Evolutionary conservation across 208 protist genomes (phyloP).

Genomic region (Porcisia deanei): DNA sequence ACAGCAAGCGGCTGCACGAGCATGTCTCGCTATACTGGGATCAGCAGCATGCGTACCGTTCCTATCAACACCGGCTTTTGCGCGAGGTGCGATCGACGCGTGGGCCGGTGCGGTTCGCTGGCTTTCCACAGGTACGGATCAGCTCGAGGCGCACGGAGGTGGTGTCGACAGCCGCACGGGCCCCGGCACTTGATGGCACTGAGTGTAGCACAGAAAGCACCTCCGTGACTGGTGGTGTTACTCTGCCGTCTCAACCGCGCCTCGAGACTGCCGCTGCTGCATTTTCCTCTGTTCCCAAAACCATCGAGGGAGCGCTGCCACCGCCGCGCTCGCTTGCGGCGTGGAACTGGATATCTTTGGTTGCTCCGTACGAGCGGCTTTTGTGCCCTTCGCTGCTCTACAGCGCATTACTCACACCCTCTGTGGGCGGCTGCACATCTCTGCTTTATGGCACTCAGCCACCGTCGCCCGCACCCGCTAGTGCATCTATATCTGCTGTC

Average conservation of each 20-base stretch:
- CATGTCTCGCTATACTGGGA: slow-evolving; percentile 50
- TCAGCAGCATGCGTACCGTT: slow-evolving; percentile 24
- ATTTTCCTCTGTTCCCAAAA: background rate
- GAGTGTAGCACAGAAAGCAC: background rate
- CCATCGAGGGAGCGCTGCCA: background rate
- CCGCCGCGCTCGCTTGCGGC: slow-evolving; percentile 26
- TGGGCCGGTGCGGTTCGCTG: slow-evolving; percentile 41
- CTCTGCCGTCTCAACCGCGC: background rate
- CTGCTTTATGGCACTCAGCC: slow-evolving; percentile 20
- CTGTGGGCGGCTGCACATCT: slow-evolving; percentile 11
- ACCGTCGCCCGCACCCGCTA: background rate
- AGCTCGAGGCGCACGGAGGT: background rate
- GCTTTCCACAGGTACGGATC: slow-evolving; percentile 40
- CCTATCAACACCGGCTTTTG: slow-evolving; percentile 33
- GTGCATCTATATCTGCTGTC: background rate
- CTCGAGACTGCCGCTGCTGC: background rate
- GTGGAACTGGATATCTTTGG: slow-evolving; percentile 33
- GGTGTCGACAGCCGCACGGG: background rate
- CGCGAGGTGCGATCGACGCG: slow-evolving; percentile 47
- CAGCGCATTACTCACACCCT: slow-evolving; percentile 50
- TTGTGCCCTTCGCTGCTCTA: slow-evolving; percentile 64
- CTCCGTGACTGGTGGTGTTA: background rate
- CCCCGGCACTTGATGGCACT: too few species aligned
- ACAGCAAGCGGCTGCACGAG: slow-evolving; percentile 26
- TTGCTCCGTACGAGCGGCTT: slow-evolving; percentile 56